Percentiles rank a stretch among this genome's conserved stretches.
These are phyloP conservation scores for Neurospora africana DNA, from an alignment of 495 filamentous ascomycete species.

Conservation along the genomic window DNA sequence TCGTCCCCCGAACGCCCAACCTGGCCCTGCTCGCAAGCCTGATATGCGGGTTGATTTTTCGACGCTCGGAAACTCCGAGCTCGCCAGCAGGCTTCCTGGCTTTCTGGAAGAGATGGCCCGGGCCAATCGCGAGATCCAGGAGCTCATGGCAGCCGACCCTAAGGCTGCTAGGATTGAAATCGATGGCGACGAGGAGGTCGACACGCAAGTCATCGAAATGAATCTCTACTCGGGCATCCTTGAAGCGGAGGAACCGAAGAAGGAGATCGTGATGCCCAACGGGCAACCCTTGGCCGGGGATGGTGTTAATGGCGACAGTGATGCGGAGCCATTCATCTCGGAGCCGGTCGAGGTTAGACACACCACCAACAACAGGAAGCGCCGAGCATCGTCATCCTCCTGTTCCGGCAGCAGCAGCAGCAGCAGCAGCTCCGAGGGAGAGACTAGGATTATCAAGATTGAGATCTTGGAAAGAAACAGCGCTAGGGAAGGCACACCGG, in stretches of 20 bases:
- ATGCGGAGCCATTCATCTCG: not conserved
- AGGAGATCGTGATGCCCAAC: not conserved
- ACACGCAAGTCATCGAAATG: constrained; percentile 13
- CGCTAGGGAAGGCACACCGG: not conserved
- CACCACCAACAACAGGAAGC: constrained; percentile 9
- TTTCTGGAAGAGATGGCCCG: constrained; percentile 20
- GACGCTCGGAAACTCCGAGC: constrained; percentile 14
- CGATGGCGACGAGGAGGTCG: constrained; percentile 9
- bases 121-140: constrained; percentile 16
- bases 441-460: constrained; percentile 15
- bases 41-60: constrained; percentile 17
- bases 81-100: constrained; percentile 14
- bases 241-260: constrained; percentile 7
- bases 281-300: not conserved
- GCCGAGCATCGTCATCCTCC: constrained; percentile 7
- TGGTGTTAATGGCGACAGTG: not conserved
- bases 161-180: constrained; percentile 14
- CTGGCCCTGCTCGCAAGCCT: constrained; percentile 4
- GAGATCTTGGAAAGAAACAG: not conserved
- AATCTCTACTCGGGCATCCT: constrained; percentile 13
- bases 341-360: not conserved
- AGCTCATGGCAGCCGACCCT: constrained; percentile 13
- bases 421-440: constrained; percentile 3
- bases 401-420: constrained; percentile 1
- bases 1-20: not conserved